Evolutionary conservation across 1,139 yeast species (phyloP), one percentile per base, ranked within the genome.

Genomic region (Barnettozyma hawaiiensis): DNA sequence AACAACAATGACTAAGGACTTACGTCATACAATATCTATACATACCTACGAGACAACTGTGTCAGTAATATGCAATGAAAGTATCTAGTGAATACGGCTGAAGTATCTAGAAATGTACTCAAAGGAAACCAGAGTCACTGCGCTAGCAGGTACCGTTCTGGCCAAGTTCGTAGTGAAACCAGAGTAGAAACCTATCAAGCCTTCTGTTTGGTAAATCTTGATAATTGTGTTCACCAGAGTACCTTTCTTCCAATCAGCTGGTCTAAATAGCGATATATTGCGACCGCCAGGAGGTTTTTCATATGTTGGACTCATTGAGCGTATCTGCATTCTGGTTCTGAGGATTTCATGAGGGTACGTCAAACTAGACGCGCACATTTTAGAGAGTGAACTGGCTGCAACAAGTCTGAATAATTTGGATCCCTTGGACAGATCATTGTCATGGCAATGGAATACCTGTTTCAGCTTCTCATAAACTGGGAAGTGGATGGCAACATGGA

Each of bases 281-380:
- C 18, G n/a, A 7, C 15, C 29, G 10, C 23, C 26, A 19, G 14
- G 8, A 14, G 37, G 19, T 24, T 20, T 26, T 20, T 28, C 20
- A 15, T 38, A 38, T 9, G 35, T 35, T 19, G 45, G 35, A 37
- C 57, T 47, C 44, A 57, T 56, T 31, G 63, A 59, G 48, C 64
- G 60, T 31, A 65, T 76, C 65, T 92, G 98, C 76, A 89, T 75
- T 57, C 97, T 73, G 5, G 98, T 90, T 54, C 99, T 75, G 40
- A 94, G 70, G 34, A 92, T 92, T 62, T 92, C 99, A 65, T 92
- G 99, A 2, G 98, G 98, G 58, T 92, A 92, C 0, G 98, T 90
- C 43, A 87, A 71, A 3, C 89, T 72, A 42, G 95, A 82, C 3
- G 98, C 98, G 42, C 84, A 71, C 82, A 90, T 85, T 61, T 92